phyloP scores from a whole-genome alignment of 2,329 filamentous ascomycete genomes.

The Fonsecaea pugnacius region DNA sequence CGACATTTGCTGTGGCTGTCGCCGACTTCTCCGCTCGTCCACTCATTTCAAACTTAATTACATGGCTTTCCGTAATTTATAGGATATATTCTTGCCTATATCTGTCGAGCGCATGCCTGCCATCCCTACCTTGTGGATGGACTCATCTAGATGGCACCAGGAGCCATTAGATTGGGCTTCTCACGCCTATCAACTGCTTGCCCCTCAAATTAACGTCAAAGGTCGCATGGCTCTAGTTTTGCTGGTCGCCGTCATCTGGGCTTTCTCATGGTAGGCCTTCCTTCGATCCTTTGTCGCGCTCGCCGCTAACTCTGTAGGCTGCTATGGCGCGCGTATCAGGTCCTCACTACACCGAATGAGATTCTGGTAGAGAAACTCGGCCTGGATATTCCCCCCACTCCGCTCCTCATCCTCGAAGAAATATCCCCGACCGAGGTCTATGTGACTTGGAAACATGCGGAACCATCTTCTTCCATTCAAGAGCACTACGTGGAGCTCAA shows the following conservation, averaged over 20 bases:
- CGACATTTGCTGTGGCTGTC: background rate
- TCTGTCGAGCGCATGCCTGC: slow-evolving; percentile 35
- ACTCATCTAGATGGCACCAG: slow-evolving; percentile 49
- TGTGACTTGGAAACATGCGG: slow-evolving; percentile 84
- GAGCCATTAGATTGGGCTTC: slow-evolving; percentile 52
- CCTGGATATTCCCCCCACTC: slow-evolving; percentile 88
- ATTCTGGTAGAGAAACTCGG: slow-evolving; percentile 89
- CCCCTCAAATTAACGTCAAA: slow-evolving; percentile 53
- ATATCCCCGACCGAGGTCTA: slow-evolving; percentile 86
- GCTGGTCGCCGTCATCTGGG: slow-evolving; percentile 53
- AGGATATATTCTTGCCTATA: slow-evolving; percentile 3
- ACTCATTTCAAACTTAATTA: slow-evolving; percentile 2
- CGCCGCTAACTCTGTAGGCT: slow-evolving; percentile 62
- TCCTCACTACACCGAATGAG: slow-evolving; percentile 86
- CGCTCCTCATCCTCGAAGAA: slow-evolving; percentile 85
- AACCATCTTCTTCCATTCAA: slow-evolving; percentile 68
- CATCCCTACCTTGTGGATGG: slow-evolving; percentile 38
- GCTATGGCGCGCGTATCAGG: slow-evolving; percentile 81
- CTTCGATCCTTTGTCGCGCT: background rate
- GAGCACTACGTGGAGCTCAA: slow-evolving; percentile 95
- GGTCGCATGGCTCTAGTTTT: slow-evolving; percentile 56
- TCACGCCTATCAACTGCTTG: slow-evolving; percentile 52
- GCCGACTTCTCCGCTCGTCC: slow-evolving; percentile 10
- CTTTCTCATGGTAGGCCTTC: slow-evolving; percentile 52
- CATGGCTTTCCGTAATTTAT: slow-evolving; percentile 10